Base-by-base conservation (phyloP, 1,139 yeast species). In the Tardiomyces depauwii region DNA sequence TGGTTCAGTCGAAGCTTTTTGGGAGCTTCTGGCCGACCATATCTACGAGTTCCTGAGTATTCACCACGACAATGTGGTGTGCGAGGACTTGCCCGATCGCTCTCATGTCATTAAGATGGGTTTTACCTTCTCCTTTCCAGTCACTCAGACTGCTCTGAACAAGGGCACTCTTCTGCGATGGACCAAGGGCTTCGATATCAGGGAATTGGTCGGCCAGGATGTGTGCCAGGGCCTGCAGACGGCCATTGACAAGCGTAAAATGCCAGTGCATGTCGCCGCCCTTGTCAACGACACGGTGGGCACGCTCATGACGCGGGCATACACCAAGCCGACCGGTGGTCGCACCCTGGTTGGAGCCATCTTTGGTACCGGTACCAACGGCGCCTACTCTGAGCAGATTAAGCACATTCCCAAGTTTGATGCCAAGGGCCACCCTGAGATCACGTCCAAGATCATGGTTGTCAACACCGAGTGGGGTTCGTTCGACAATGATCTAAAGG, bases 401-500 rank as follows among this genome's bases (percentile, higher is more conserved):
- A 79, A 75, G 41, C 74, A 80, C 45, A 84, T 91, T 54, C 76
- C 75, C 48, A 89, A 89, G 65, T 71, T 88, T 50, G 72, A 73
- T 27, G 63, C 67, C 0, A 66, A 66, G 11, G 62, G 72, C 71
- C 66, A 70, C 40, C 60, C 74, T 44, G 68, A 68, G 45, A 56
- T 65, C 25, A 62, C 66, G 43, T 75, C 76, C 50, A 69, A 71
- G 2, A 81, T 85, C 50, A 89, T 89, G 96, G 84, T 87, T 49
- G 74, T 89, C 59, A 89, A 89, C 68, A 88, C 96, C 40, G 97
- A 89, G 67, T 89, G 97, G 96, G 97, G 97, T 51, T 85, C 95
- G 41, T 89, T 88, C 60, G 97, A 89, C 65, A 88, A 88, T 59
- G 78, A 77, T 25, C 71, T 87, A 47, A 68, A 77, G 54, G 70